phyloP scores from a whole-genome alignment of 2,329 filamentous ascomycete genomes.

The Alternaria brassicicola region DNA sequence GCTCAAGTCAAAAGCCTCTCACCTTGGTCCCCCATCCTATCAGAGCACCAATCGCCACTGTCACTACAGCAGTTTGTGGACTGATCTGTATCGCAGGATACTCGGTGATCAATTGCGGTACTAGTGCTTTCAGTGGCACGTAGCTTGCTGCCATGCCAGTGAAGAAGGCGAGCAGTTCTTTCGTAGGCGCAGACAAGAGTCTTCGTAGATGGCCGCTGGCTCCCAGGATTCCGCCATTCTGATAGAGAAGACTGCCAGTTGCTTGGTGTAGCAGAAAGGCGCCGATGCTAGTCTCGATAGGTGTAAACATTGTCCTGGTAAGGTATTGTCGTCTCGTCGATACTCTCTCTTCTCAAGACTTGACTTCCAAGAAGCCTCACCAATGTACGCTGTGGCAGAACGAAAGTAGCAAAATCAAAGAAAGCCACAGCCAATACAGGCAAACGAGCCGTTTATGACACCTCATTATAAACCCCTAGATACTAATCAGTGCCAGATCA shows the following conservation, averaged over 20 bases:
- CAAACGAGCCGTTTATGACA: conserved; percentile 1
- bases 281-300: conserved; percentile 58
- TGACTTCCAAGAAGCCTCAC: neutral
- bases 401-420: neutral
- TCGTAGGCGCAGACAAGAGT: conserved; percentile 49
- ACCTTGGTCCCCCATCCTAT: conserved; percentile 62
- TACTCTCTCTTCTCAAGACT: neutral
- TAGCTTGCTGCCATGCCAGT: conserved; percentile 55
- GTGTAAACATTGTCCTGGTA: conserved; percentile 57
- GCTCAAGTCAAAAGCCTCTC: conserved; percentile 4
- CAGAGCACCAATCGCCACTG: conserved; percentile 52
- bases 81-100: conserved; percentile 50
- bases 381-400: neutral
- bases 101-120: conserved; percentile 54
- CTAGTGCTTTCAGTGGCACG: conserved; percentile 49
- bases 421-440: neutral
- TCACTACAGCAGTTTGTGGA: conserved; percentile 46
- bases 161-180: conserved; percentile 54
- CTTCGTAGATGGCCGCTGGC: conserved; percentile 56
- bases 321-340: neutral
- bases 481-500: conserved; percentile 7
- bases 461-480: conserved; percentile 5
- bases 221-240: conserved; percentile 60
- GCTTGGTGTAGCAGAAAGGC: conserved; percentile 59
- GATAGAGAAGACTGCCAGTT: conserved; percentile 56